Conservation (phyloP, 306 rosid species). For the Dryas drummondii region DNA sequence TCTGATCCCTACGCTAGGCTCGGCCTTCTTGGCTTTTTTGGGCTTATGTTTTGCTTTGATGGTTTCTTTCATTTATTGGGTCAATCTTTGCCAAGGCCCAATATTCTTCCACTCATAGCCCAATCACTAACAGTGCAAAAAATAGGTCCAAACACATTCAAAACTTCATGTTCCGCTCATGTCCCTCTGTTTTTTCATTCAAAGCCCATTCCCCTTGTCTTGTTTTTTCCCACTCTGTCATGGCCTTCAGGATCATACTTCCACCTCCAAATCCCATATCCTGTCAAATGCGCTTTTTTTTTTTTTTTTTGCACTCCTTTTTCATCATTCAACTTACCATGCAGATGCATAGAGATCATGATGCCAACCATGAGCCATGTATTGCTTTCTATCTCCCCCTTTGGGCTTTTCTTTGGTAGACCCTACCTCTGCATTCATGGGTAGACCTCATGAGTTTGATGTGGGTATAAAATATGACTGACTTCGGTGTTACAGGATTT, state of each 20-base stretch:
- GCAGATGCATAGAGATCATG: conserved; percentile 10
- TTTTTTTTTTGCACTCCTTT: background rate
- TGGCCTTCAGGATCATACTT: conserved; percentile 21
- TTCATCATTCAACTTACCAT: conserved; percentile 7
- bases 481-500: no score
- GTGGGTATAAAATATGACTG: background rate
- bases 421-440: background rate
- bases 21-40: no score
- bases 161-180: background rate
- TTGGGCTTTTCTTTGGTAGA: background rate
- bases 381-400: background rate
- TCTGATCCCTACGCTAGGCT: no score
- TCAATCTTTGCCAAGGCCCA: no score
- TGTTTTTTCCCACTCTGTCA: conserved; percentile 12
- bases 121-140: no score
- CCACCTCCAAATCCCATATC: conserved; percentile 22
- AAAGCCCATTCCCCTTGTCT: background rate
- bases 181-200: background rate
- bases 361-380: conserved; percentile 17
- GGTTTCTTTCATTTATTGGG: no score
- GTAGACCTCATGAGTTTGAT: background rate
- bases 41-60: no score
- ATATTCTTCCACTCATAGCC: no score
- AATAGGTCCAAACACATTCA: background rate
- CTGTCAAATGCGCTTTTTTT: conserved; percentile 11